These are phyloP conservation scores for Barnettozyma hawaiiensis DNA, from an alignment of 1,139 yeast genomes.

Conservation along the genomic window DNA sequence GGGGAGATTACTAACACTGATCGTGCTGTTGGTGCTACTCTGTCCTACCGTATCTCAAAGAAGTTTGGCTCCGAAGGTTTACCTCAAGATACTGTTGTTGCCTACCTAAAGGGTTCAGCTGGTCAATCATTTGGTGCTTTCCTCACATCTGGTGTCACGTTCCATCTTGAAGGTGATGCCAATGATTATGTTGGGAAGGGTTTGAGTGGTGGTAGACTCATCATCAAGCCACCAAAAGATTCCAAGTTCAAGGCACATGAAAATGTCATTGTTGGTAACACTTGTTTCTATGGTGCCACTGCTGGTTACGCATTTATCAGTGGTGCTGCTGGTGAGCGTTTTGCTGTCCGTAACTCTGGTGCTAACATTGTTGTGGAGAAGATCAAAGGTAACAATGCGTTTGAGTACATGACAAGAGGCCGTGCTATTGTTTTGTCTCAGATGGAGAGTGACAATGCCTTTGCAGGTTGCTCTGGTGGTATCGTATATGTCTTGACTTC, in stretches of 20 bases:
- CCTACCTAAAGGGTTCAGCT: constrained; percentile 85
- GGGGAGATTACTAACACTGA: constrained; percentile 93
- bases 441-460: constrained; percentile 91
- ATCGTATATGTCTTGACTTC: constrained; percentile 93
- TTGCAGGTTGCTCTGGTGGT: constrained; percentile 99
- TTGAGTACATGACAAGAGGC: constrained; percentile 99
- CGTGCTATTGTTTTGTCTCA: constrained; percentile 88
- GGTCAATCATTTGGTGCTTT: constrained; percentile 99
- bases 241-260: constrained; percentile 90
- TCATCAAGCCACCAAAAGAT: constrained; percentile 85
- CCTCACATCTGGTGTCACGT: constrained; percentile 91
- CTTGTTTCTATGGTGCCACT: constrained; percentile 97
- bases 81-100: constrained; percentile 95
- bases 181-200: constrained; percentile 98
- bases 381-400: constrained; percentile 91
- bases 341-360: constrained; percentile 97
- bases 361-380: constrained; percentile 97
- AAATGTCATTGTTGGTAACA: constrained; percentile 94
- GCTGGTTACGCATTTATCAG: constrained; percentile 90
- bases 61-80: constrained; percentile 88
- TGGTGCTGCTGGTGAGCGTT: constrained; percentile 98
- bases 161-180: constrained; percentile 95
- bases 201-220: constrained; percentile 87
- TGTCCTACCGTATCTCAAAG: constrained; percentile 90
- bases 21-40: constrained; percentile 91